Evolutionary conservation across 2,329 filamentous ascomycete genomes (phyloP), one percentile per base, ranked within the genome.

Genomic region (Akanthomyces lecanii): DNA sequence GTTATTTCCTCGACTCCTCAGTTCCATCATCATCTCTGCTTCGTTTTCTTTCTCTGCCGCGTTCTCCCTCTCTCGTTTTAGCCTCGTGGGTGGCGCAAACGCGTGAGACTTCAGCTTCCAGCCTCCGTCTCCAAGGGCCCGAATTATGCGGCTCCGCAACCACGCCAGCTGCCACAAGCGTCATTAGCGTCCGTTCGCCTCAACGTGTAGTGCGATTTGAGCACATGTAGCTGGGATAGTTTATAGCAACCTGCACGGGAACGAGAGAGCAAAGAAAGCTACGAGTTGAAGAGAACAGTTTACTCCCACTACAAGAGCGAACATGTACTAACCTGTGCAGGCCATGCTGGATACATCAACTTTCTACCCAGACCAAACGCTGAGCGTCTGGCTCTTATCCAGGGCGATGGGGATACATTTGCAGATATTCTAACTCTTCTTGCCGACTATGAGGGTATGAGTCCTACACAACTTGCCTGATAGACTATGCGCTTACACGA

Each of bases 391-490:
- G 77, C 73, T 58, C 75, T 86, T 50, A 76, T 86, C 52, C 80
- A 83, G 61, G 81, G 81, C 42, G 82, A 85, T 63, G 70, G 72
- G 62, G 90, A 93, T 70, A 89, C 85, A 12, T 89, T 96, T 70
- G 83, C 85, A 14, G 88, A 90, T 68, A 85, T 95, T 61, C 76
- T 95, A 53, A 80, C 84, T 47, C 81, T 93, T 65, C 85, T 96
- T 64, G 83, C 84, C 71, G 88, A 92, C 69, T 96, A 96, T 75
- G 91, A 93, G 78, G 82, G 83, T 84, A 72, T 55, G 40, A 33
- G 50, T 6, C 6, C 7, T 23, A 5, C 21, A 16, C 18, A 42
- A 8, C 60, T 33, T 30, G 18, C 47, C n/a, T 25, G 11, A 8
- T 12, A 53, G 68, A 65, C 65, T 64, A 68, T 62, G 65, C 53